phyloP scores from a whole-genome alignment of 2,329 filamentous ascomycete species.

The Fonsecaea nubica region DNA sequence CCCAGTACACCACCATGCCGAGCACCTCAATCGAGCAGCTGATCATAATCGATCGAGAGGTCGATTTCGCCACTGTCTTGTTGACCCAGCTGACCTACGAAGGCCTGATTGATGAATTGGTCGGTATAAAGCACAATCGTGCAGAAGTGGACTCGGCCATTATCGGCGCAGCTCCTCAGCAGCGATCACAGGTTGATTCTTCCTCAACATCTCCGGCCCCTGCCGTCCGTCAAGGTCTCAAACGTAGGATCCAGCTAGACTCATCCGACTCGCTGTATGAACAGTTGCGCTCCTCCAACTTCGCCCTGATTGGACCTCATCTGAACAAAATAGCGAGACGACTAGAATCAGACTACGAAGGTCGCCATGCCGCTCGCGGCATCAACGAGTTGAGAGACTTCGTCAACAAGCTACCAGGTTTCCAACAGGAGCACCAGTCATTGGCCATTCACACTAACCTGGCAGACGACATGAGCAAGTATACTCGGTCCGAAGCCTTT shows the following conservation, averaged over 20 bases:
- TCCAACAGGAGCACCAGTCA: slow-evolving; percentile 91
- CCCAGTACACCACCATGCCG: slow-evolving; percentile 64
- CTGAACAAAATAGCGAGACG: slow-evolving; percentile 90
- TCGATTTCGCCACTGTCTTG: slow-evolving; percentile 89
- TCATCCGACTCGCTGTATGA: slow-evolving; percentile 87
- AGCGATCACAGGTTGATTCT: slow-evolving; percentile 61
- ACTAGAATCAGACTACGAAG: slow-evolving; percentile 85
- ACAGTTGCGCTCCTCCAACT: slow-evolving; percentile 89
- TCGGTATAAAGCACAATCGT: slow-evolving; percentile 89
- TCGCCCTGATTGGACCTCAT: slow-evolving; percentile 87
- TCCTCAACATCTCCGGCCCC: slow-evolving; percentile 60
- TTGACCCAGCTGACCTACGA: slow-evolving; percentile 97
- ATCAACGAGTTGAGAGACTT: slow-evolving; percentile 92
- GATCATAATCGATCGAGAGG: slow-evolving; percentile 93
- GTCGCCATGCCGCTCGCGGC: slow-evolving; percentile 82
- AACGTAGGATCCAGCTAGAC: slow-evolving; percentile 87
- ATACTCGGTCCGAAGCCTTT: slow-evolving; percentile 88
- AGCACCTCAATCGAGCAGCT: slow-evolving; percentile 88
- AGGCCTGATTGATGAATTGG: slow-evolving; percentile 91
- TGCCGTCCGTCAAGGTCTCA: slow-evolving; percentile 67
- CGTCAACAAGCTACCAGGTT: slow-evolving; percentile 88
- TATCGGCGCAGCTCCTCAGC: slow-evolving; percentile 70
- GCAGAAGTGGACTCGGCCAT: slow-evolving; percentile 91
- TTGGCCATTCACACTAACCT: slow-evolving; percentile 90
- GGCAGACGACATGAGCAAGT: slow-evolving; percentile 93